Evolutionary conservation across 176 grass and related monocot genomes (phyloP).

Genomic region (Musa acuminata): DNA sequence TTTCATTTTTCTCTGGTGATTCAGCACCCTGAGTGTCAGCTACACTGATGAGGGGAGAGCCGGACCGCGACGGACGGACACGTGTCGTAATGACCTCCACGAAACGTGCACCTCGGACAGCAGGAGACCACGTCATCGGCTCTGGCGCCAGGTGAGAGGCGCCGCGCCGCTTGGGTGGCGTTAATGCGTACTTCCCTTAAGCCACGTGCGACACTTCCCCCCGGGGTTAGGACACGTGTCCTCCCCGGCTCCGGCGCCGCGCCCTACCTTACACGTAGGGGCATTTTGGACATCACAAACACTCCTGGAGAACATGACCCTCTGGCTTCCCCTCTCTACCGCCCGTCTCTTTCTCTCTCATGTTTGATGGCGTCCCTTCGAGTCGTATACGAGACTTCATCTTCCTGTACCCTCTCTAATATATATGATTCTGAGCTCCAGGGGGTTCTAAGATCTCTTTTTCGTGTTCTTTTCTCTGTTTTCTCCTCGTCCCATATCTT

Average conservation of each 20-base stretch:
- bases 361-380: not conserved
- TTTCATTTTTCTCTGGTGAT: not conserved
- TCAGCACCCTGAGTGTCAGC: not conserved
- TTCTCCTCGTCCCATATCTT: not conserved
- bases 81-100: not conserved
- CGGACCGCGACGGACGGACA: not conserved
- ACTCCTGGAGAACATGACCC: not conserved
- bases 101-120: not conserved
- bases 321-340: not conserved
- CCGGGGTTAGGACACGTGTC: not conserved
- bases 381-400: not conserved
- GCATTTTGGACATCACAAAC: constrained; percentile 3
- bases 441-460: not conserved
- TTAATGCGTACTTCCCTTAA: no score
- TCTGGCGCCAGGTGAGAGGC: not conserved
- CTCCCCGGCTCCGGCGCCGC: not conserved
- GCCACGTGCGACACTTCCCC: not conserved
- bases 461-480: not conserved
- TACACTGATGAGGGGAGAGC: not conserved
- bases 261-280: not conserved
- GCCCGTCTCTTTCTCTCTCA: not conserved
- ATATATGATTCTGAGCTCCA: not conserved
- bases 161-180: not conserved
- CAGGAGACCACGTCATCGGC: not conserved
- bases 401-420: not conserved